Evolutionary conservation across 345 rosid genomes (phyloP).

Genomic region (Heritiera fomes): DNA sequence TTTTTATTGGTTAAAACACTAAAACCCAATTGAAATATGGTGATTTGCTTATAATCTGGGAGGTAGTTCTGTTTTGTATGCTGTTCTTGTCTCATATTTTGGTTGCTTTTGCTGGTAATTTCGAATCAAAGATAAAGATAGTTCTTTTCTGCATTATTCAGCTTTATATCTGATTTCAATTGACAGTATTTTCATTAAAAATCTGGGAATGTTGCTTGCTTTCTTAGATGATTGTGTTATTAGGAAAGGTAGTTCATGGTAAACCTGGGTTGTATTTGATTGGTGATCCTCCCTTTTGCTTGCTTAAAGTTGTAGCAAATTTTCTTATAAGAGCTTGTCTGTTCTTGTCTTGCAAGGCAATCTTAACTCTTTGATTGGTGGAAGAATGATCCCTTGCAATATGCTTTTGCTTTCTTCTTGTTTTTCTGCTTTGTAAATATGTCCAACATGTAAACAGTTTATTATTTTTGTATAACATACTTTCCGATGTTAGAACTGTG

Average conservation of each 20-base stretch:
- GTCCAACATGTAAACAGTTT: background rate
- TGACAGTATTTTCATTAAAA: constrained; percentile 3
- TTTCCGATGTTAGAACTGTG: background rate
- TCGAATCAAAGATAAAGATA: constrained; percentile 1
- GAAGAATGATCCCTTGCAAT: background rate
- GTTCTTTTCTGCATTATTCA: background rate
- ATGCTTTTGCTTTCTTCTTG: background rate
- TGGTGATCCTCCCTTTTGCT: background rate
- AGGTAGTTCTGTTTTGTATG: constrained; percentile 22
- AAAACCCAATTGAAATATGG: constrained; percentile 16
- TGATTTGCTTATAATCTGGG: constrained; percentile 21
- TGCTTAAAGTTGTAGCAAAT: constrained; percentile 1
- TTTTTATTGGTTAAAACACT: constrained; percentile 10
- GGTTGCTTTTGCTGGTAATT: constrained; percentile 15
- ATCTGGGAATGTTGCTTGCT: background rate
- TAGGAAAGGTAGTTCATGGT: constrained; percentile 14
- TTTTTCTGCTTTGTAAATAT: background rate
- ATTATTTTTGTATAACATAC: background rate
- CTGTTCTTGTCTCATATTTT: constrained; percentile 25
- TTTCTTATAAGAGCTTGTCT: background rate
- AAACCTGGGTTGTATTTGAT: background rate
- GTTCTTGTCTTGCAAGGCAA: background rate
- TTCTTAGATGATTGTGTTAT: constrained; percentile 8
- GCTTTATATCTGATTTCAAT: constrained; percentile 10
- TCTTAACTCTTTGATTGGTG: background rate